These are phyloP conservation scores for Termitomyces sp. DNA, from an alignment of 768 basidiomycete genomes.

Conservation along the genomic window DNA sequence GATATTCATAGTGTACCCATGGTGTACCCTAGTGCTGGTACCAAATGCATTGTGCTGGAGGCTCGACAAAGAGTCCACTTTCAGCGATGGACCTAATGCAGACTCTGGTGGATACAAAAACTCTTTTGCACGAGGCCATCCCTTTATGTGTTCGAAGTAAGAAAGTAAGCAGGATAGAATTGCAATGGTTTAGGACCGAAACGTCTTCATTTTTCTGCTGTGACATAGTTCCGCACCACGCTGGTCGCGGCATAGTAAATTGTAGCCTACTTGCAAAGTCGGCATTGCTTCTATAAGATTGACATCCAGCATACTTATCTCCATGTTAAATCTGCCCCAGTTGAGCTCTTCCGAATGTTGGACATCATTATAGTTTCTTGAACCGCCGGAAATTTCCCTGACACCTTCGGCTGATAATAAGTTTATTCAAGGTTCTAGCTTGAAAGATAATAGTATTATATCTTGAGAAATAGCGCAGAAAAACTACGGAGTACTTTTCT, in stretches of 20 bases:
- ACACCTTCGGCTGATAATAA: neutral
- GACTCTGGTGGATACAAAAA: neutral
- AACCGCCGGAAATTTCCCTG: neutral
- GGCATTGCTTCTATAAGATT: no score
- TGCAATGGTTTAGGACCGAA: neutral
- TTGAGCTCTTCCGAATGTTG: neutral
- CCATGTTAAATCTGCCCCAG: neutral
- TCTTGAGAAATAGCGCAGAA: neutral
- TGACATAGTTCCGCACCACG: neutral
- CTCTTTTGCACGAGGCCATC: neutral
- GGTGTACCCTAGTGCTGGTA: neutral
- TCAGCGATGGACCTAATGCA: neutral
- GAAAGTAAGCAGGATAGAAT: neutral
- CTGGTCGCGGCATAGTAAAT: neutral
- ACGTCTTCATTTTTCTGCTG: neutral
- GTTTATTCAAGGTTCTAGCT: neutral
- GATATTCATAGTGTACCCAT: neutral
- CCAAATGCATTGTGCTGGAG: neutral
- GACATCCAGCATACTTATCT: neutral
- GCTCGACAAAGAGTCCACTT: neutral
- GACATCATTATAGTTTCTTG: neutral
- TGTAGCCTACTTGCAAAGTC: neutral
- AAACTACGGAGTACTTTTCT: neutral
- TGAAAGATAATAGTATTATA: no score
- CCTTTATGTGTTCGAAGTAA: no score